phyloP scores from a whole-genome alignment of 306 rosid species.

The Prunus salicina region DNA sequence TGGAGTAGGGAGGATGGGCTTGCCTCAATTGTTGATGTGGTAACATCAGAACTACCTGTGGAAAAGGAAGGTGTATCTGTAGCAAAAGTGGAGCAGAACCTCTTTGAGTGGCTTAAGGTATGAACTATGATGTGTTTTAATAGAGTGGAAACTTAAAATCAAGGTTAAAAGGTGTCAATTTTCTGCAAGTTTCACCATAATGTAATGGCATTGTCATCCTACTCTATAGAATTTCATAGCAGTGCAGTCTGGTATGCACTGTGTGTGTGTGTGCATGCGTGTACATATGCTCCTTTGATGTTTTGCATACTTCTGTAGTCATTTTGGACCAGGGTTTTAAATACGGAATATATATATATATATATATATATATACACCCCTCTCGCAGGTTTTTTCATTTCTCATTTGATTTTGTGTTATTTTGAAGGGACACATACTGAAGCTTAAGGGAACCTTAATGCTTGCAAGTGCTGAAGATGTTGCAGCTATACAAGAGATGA shows the following conservation, averaged over 20 bases:
- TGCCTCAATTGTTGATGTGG: slow-evolving; percentile 84
- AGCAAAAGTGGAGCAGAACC: slow-evolving; percentile 90
- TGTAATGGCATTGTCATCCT: background rate
- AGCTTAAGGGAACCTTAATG: slow-evolving; percentile 96
- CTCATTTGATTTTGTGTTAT: slow-evolving; percentile 32
- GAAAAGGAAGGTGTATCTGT: slow-evolving; percentile 82
- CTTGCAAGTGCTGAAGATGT: slow-evolving; percentile 89
- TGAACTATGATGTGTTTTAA: slow-evolving; percentile 11
- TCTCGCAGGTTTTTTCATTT: slow-evolving; percentile 17
- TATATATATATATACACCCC: background rate
- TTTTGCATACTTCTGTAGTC: slow-evolving; percentile 7
- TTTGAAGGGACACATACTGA: slow-evolving; percentile 80
- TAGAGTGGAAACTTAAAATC: slow-evolving; percentile 12
- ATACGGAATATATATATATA: slow-evolving; percentile 7
- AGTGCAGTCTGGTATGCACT: background rate
- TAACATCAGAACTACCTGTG: slow-evolving; percentile 85
- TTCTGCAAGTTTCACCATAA: background rate
- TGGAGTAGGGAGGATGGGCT: slow-evolving; percentile 99
- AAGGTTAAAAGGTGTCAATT: background rate
- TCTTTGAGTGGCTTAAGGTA: slow-evolving; percentile 96
- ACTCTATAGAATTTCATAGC: background rate
- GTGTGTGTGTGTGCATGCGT: background rate
- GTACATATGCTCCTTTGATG: background rate
- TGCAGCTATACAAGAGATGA: slow-evolving; percentile 77
- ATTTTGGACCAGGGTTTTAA: slow-evolving; percentile 14